phyloP scores from a whole-genome alignment of 768 basidiomycete species.

The Boletellus ananiceps region DNA sequence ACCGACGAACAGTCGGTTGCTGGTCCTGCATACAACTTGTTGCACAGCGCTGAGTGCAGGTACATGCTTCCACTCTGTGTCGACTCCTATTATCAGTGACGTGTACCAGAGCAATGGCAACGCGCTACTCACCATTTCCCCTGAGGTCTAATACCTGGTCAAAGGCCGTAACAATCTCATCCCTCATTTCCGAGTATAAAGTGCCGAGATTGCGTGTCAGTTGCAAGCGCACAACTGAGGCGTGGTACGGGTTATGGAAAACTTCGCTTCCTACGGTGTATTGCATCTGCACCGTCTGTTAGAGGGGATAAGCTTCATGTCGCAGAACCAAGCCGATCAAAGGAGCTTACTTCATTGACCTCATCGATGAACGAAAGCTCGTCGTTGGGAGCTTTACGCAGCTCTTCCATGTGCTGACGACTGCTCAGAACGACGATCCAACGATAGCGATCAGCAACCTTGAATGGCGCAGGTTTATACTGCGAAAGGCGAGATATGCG shows the following conservation, averaged over 20 bases:
- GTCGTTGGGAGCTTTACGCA: slow-evolving; percentile 38
- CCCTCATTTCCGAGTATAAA: slow-evolving; percentile 26
- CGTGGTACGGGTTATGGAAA: slow-evolving; percentile 29
- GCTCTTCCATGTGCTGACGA: slow-evolving; percentile 34
- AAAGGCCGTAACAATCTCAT: slow-evolving; percentile 38
- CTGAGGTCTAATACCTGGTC: slow-evolving; percentile 31
- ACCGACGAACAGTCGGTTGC: slow-evolving; percentile 48
- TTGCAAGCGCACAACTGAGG: slow-evolving; percentile 24
- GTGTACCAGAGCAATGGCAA: not conserved
- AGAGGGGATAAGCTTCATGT: not conserved
- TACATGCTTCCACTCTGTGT: slow-evolving; percentile 39
- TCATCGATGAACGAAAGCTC: slow-evolving; percentile 35
- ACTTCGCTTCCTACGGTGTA: slow-evolving; percentile 38
- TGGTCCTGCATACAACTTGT: slow-evolving; percentile 37
- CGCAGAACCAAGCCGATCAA: not conserved
- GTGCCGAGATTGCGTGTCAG: slow-evolving; percentile 38
- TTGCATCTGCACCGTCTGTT: slow-evolving; percentile 34
- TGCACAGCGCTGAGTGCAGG: slow-evolving; percentile 25
- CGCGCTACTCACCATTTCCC: slow-evolving; percentile 11
- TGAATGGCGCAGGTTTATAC: slow-evolving; percentile 30
- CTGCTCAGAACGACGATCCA: slow-evolving; percentile 40
- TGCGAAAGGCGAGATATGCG: slow-evolving; percentile 2
- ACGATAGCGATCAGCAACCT: slow-evolving; percentile 23
- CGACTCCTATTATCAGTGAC: not conserved
- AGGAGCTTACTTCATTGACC: slow-evolving; percentile 30